Evolutionary conservation across 306 rosid genomes (phyloP), one percentile per base, ranked within the genome.

Genomic region (Corylus americana): DNA sequence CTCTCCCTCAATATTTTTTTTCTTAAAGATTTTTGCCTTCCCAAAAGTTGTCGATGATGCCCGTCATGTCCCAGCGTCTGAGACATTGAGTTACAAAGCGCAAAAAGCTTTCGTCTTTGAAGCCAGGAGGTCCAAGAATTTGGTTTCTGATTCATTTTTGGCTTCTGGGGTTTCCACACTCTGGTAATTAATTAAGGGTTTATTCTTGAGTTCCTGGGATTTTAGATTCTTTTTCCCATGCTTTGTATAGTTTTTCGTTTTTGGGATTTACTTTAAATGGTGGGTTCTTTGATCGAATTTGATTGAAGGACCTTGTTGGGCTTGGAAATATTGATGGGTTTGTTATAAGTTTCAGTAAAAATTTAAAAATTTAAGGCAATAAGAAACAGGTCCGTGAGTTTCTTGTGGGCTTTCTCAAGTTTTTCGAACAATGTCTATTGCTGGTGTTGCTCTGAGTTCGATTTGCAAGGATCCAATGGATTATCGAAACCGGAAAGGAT

Each of bases 401-500:
- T 61, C 61, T 79, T 80, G 14, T 9, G 45, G 45, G 8, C 7
- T 42, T 42, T 42, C 45, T 42, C 45, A 42, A 42, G 45, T 42
- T 42, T 64, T 47, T 75, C 55, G 63, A 72, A 89, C 76, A 51
- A 91, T 91, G 97, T 89, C 92, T 25, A 79, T 75, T 57, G 83
- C 84, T 59, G 88, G 80, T 85, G 85, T 93, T 74, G 90, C 90
- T 50, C 17, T 85, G 77, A 85, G 86, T 53, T 89, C 89, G 81
- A 78, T 90, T 85, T 75, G 55, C 44, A 55, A 82, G 22, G 91
- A 87, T 48, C 83, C 88, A 70, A 85, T 51, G 0, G 55, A 74
- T 77, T 84, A 74, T 49, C 81, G 74, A 50, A 75, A 82, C 49
- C 80, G 54, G 64, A 63, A 76, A 2, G 79, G 84, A 0, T 42